Base-by-base conservation (phyloP, 495 filamentous ascomycete species). In the Collariella sp. region DNA sequence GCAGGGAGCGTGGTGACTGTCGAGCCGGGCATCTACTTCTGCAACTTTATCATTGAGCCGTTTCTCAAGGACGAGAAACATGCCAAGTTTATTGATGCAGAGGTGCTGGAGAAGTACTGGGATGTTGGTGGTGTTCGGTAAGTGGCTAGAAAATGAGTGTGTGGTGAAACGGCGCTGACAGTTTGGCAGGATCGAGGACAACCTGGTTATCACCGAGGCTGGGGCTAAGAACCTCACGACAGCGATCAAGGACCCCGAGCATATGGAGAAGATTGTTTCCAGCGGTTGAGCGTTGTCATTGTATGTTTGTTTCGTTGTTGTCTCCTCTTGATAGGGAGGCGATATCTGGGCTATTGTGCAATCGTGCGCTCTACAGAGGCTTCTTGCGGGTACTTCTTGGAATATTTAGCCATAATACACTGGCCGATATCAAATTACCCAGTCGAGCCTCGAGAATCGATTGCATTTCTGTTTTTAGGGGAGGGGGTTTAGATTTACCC, bases 21-120 rank as follows among this genome's bases (percentile, higher is more conserved):
- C 36, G 91, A 96, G 70, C 90, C 91, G 41, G 90, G 89, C 24
- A 84, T 95, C 48, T 96, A 96, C 66, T 99, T 97, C 66, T 95
- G 91, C 67, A 78, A 81, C 40, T 97, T 91, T 64, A 96, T 96
- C 56, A 87, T 98, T 56, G 82, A 86, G 44, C 90, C 89, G 6
- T 91, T 83, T 65, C 64, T 94, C 44, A 76, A 82, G 55, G 80
- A 90, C 53, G 74, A 78, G 7, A 82, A 83, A 56, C 80, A 87
- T 59, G 69, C 78, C 10, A 78, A 83, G 58, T 89, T 82, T 59
- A 91, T 96, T 56, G 79, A 95, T 62, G 69, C 77, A 31, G 73
- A 75, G 18, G 85, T 91, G 26, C 61, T 96, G 58, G 82, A 91
- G 43, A 79, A 74, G 58, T 96, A 91, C 67, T 96, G 89, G 91